Conservation (phyloP, 306 rosid genomes). For the Datisca glomerata region DNA sequence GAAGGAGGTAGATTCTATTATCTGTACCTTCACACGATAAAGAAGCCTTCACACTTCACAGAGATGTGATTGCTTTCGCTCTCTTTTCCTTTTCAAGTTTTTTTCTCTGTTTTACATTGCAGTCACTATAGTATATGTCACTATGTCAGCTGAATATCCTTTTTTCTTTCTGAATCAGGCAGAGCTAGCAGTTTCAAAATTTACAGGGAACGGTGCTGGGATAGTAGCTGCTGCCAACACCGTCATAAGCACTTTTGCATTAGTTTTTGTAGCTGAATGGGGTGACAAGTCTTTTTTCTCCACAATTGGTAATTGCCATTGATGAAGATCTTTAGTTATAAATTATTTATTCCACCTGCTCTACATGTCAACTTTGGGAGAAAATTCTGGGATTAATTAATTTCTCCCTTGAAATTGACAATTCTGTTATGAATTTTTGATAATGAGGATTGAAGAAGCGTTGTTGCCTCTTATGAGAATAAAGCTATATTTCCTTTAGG, state of each 20-base stretch:
- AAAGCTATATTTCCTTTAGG: too few relatives aligned
- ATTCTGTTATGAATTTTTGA: too few relatives aligned
- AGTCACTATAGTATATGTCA: slow-evolving; percentile 6
- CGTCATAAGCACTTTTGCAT: slow-evolving; percentile 50
- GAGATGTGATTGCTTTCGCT: background rate
- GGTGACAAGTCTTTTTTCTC: slow-evolving; percentile 97
- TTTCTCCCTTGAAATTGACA: too few relatives aligned
- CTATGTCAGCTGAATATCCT: slow-evolving; percentile 10
- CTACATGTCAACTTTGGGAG: too few relatives aligned
- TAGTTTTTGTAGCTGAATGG: slow-evolving; percentile 98
- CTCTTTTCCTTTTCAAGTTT: slow-evolving; percentile 7
- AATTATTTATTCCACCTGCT: too few relatives aligned
- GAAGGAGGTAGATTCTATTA: slow-evolving; percentile 60
- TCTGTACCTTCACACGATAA: slow-evolving; percentile 1
- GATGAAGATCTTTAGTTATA: too few relatives aligned
- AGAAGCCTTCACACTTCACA: slow-evolving; percentile 1
- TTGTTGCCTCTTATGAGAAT: too few relatives aligned
- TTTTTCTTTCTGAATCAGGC: slow-evolving; percentile 58
- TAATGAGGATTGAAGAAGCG: too few relatives aligned
- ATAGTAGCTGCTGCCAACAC: slow-evolving; percentile 77
- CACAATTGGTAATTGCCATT: slow-evolving; percentile 70
- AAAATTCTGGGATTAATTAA: too few relatives aligned
- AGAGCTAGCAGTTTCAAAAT: slow-evolving; percentile 81
- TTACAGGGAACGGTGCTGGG: slow-evolving; percentile 85
- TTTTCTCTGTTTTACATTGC: background rate